These are phyloP conservation scores for Ophiocordyceps sinensis DNA, from an alignment of 2,329 filamentous ascomycete species.

Conservation along the genomic window DNA sequence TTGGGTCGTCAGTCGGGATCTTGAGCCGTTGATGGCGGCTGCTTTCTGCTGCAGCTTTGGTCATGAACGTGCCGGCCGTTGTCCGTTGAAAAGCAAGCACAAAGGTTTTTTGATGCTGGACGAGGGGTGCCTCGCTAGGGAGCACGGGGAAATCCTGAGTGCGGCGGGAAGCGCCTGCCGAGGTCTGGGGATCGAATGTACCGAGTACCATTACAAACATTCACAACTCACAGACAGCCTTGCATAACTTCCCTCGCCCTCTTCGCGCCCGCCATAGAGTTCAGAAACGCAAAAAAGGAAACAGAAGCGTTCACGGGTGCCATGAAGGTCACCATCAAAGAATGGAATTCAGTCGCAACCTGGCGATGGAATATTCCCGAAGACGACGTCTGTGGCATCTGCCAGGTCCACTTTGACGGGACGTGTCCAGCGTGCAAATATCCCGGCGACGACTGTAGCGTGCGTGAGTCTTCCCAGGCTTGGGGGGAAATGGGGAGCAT, in stretches of 20 bases:
- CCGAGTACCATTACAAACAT: too few relatives aligned
- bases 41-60: too few relatives aligned
- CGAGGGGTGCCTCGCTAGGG: too few relatives aligned
- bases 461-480: slow-evolving; percentile 46
- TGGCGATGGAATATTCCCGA: slow-evolving; percentile 98
- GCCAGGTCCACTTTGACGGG: slow-evolving; percentile 92
- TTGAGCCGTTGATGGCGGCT: too few relatives aligned
- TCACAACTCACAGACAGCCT: too few relatives aligned
- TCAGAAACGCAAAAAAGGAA: neutral
- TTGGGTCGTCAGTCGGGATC: too few relatives aligned
- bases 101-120: neutral
- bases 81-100: too few relatives aligned
- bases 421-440: slow-evolving; percentile 98
- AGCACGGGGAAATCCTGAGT: neutral
- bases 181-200: too few relatives aligned
- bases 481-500: neutral
- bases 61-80: too few relatives aligned
- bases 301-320: neutral
- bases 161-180: neutral
- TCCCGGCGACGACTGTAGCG: slow-evolving; percentile 86
- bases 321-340: slow-evolving; percentile 93
- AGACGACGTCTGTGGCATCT: slow-evolving; percentile 96
- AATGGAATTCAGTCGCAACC: slow-evolving; percentile 87
- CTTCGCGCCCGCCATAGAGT: too few relatives aligned
- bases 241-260: too few relatives aligned